Evolutionary conservation across 1,284 basidiomycete genomes (phyloP), one percentile per base, ranked within the genome.

Genomic region (Rhizopogon hawkerae): DNA sequence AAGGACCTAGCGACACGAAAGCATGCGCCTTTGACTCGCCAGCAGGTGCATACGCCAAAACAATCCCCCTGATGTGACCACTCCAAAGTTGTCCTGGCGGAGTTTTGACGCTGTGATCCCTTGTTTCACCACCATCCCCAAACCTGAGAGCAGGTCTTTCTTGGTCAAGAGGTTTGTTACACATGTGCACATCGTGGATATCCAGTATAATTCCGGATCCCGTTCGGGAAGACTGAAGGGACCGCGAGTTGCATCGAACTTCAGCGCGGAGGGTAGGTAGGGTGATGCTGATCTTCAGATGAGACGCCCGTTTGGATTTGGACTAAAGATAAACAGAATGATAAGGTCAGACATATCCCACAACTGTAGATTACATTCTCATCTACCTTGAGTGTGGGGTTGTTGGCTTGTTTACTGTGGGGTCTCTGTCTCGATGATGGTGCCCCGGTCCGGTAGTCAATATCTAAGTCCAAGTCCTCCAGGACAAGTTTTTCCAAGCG

Each of bases 181-280:
- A 67, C 2, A 84, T 47, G 6, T 57, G 61, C n/a, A 85, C 56
- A 42, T 72, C 69, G 58, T 83, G 78, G 0, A 87, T 49, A 60
- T 89, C 85, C 31, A 86, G n/a, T 5, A 86, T 63, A 3, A 87
- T 46, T 14, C 76, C 73, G 21, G 21, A 23, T 6, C 87, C 86
- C n/a, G 85, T 86, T 11, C 85, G 77, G 14, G 69, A 67, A 10
- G 57, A 38, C 29, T 55, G 57, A 1, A 58, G 56, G 24, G 65
- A 60, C 13, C 75, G 76, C 46, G 81, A 69, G 10, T 79, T 75
- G 53, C 75, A 78, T 49, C 83, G 76, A 42, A 81, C 54, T 59
- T 88, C 74, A 31, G 83, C 46, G 31, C 87, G 78, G 46, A 88
- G 26, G 16, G 39, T 26, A 31, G 39, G 39, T 42, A 42, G 11